Evolutionary conservation across 805 yeast genomes (phyloP).

Genomic region (Maudiozyma pseudohumilis): DNA sequence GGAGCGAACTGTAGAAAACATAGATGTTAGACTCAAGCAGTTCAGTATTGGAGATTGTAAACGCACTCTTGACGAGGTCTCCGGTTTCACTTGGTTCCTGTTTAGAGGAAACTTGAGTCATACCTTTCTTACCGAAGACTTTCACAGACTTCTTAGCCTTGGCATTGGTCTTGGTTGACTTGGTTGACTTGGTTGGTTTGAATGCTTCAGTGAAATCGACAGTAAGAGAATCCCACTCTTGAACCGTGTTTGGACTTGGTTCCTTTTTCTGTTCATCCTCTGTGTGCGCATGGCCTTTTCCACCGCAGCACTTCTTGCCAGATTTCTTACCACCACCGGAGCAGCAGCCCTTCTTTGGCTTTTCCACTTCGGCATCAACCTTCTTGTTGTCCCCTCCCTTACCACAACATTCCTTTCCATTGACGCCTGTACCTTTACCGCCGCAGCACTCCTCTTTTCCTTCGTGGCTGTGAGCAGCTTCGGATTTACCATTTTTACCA

Average conservation of each 20-base stretch:
- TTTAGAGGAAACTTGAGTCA: constrained; percentile 3
- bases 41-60: constrained; percentile 34
- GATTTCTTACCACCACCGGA: constrained; percentile 6
- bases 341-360: constrained; percentile 1
- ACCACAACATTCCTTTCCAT: constrained; percentile 22
- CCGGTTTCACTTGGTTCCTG: constrained; percentile 19
- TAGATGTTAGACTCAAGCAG: constrained; percentile 47
- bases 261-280: constrained; percentile 14
- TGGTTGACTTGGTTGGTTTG: constrained; percentile 1
- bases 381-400: constrained; percentile 13
- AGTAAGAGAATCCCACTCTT: constrained; percentile 8
- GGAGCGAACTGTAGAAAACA: constrained; percentile 75
- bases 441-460: constrained; percentile 6
- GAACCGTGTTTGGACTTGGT: constrained; percentile 5
- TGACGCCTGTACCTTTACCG: constrained; percentile 9
- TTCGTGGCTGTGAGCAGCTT: not conserved
- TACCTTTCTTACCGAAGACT: constrained; percentile 3
- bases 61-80: constrained; percentile 21
- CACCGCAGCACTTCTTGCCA: constrained; percentile 27
- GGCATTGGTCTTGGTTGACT: not conserved
- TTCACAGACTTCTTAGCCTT: constrained; percentile 4
- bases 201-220: constrained; percentile 35
- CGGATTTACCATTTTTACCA: constrained; percentile 1
- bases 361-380: not conserved
- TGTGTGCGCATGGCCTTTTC: constrained; percentile 11